Evolutionary conservation across 805 yeast genomes (phyloP).

Genomic region (Candida krabiensis): DNA sequence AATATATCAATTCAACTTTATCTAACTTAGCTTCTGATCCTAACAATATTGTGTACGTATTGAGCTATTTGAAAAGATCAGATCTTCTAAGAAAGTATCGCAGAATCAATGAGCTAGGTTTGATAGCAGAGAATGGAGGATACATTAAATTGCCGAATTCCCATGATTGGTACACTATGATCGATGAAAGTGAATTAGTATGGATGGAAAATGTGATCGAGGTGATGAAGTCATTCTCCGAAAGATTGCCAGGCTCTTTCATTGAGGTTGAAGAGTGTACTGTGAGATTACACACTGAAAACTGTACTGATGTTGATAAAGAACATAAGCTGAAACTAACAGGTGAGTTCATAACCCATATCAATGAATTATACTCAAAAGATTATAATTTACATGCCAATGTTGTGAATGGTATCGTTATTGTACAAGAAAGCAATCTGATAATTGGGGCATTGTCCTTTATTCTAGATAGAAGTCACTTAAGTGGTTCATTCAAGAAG

Average conservation of each 20-base stretch:
- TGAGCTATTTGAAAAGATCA: slow-evolving; percentile 61
- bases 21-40: slow-evolving; percentile 58
- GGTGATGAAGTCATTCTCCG: slow-evolving; percentile 60
- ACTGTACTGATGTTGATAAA: slow-evolving; percentile 55
- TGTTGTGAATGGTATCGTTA: slow-evolving; percentile 63
- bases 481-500: slow-evolving; percentile 16
- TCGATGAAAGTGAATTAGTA: slow-evolving; percentile 49
- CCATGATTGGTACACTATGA: slow-evolving; percentile 61
- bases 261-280: slow-evolving; percentile 75
- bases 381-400: slow-evolving; percentile 72
- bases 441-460: slow-evolving; percentile 56
- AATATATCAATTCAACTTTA: slow-evolving; percentile 56
- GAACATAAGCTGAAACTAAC: slow-evolving; percentile 66
- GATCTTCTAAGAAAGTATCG: slow-evolving; percentile 70
- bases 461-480: slow-evolving; percentile 38
- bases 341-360: slow-evolving; percentile 84
- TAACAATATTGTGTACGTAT: slow-evolving; percentile 66
- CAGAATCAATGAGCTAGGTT: slow-evolving; percentile 67
- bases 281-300: slow-evolving; percentile 73
- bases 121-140: slow-evolving; percentile 91
- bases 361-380: slow-evolving; percentile 69
- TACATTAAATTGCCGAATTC: slow-evolving; percentile 57
- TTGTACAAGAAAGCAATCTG: slow-evolving; percentile 66
- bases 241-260: slow-evolving; percentile 77
- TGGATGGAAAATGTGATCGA: slow-evolving; percentile 63